phyloP scores from a whole-genome alignment of 805 yeast genomes.

The Lipomyces sp. region DNA sequence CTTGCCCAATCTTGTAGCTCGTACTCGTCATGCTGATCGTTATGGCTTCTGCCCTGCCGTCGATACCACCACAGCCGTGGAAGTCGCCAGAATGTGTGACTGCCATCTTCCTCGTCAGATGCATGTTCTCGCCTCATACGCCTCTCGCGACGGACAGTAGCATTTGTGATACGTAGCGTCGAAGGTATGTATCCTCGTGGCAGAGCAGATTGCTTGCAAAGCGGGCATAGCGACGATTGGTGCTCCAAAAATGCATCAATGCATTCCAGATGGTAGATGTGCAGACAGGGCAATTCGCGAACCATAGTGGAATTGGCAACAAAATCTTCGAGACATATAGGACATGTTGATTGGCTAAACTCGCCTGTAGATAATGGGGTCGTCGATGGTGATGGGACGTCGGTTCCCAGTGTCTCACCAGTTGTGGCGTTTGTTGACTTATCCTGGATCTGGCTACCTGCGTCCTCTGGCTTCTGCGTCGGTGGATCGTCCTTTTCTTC shows the following conservation, averaged over 20 bases:
- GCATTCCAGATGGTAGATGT: slow-evolving; percentile 77
- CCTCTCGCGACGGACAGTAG: slow-evolving; percentile 36
- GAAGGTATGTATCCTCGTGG: slow-evolving; percentile 35
- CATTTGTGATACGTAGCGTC: slow-evolving; percentile 34
- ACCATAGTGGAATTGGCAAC: slow-evolving; percentile 58
- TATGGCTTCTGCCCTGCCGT: background rate
- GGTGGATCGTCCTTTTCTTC: slow-evolving; percentile 6
- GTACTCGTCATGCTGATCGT: background rate
- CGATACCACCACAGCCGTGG: slow-evolving; percentile 4
- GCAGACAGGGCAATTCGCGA: slow-evolving; percentile 78
- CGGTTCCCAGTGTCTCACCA: background rate
- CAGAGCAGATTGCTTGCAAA: slow-evolving; percentile 52
- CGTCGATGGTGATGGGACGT: slow-evolving; percentile 3
- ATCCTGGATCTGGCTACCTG: background rate
- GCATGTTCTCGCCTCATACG: slow-evolving; percentile 23
- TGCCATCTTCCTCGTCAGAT: background rate
- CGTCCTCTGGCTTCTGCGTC: background rate
- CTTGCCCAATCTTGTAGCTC: background rate
- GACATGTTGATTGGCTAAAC: slow-evolving; percentile 52
- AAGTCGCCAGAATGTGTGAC: background rate
- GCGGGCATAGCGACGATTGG: slow-evolving; percentile 78
- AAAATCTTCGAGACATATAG: slow-evolving; percentile 75
- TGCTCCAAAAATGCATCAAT: slow-evolving; percentile 80
- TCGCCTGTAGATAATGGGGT: slow-evolving; percentile 6
- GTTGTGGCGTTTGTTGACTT: slow-evolving; percentile 1